These are phyloP conservation scores for Moricandia arvensis DNA, from an alignment of 345 rosid genomes.

Conservation along the genomic window DNA sequence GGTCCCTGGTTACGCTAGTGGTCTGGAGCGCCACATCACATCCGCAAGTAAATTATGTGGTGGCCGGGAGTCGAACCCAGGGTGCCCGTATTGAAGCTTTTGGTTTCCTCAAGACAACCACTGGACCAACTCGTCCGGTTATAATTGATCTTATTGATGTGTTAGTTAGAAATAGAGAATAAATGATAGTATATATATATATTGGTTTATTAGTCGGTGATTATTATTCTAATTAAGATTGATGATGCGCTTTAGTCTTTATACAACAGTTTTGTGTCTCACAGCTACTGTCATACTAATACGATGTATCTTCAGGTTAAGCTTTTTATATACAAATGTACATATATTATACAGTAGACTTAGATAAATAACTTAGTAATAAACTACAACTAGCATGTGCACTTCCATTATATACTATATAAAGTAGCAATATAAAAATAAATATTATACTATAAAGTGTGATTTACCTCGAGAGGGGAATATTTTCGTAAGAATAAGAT, in stretches of 20 bases:
- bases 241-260: background rate
- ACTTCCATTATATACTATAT: background rate
- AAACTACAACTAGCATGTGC: background rate
- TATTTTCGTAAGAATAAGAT: slow-evolving; percentile 13
- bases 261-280: background rate
- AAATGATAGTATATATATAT: background rate
- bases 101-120: too few species aligned
- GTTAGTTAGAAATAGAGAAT: background rate
- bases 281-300: background rate
- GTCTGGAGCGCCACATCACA: too few species aligned
- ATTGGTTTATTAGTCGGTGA: background rate
- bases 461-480: slow-evolving; percentile 31
- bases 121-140: too few species aligned
- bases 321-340: background rate
- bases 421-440: background rate
- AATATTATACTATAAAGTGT: slow-evolving; percentile 1
- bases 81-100: too few species aligned
- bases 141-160: background rate
- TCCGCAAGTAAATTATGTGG: too few species aligned
- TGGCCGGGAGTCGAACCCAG: too few species aligned
- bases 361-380: background rate
- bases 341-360: background rate
- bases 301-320: background rate
- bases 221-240: background rate
- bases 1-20: too few species aligned